Percentiles rank a stretch among this genome's conserved stretches.
These are phyloP conservation scores for Eutrema yunnanense DNA, from an alignment of 345 rosid genomes.

Conservation along the genomic window DNA sequence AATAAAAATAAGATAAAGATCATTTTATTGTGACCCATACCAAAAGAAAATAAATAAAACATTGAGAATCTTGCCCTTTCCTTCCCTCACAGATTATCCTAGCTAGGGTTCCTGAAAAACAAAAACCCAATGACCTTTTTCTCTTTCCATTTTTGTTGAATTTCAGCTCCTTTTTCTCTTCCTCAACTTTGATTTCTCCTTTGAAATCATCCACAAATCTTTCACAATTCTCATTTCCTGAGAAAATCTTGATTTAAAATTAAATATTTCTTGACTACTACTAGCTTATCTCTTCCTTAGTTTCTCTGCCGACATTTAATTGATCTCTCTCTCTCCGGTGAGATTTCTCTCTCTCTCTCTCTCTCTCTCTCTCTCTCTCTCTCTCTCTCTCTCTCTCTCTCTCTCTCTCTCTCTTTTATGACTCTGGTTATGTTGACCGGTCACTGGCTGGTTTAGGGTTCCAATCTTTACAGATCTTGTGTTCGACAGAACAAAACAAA, in stretches of 20 bases:
- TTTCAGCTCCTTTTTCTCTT: not conserved
- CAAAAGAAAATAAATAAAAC: not conserved
- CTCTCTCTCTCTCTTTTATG: not conserved
- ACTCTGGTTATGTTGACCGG: not conserved
- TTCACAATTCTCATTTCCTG: not conserved
- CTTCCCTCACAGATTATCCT: constrained; percentile 17
- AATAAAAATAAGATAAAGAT: not conserved
- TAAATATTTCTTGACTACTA: not conserved
- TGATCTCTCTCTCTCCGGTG: not conserved
- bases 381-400: not conserved
- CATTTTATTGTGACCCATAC: constrained; percentile 12
- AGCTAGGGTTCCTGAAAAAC: constrained; percentile 23
- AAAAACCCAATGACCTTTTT: not conserved
- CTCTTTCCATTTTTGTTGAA: constrained; percentile 22
- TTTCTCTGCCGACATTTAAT: not conserved
- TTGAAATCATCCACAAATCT: not conserved
- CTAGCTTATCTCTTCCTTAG: not conserved
- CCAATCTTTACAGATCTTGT: constrained; percentile 19
- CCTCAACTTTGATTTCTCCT: not conserved
- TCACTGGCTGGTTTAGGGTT: not conserved
- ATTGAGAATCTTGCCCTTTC: constrained; percentile 16
- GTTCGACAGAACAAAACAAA: not conserved
- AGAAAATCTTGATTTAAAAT: not conserved
- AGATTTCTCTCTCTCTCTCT: constrained; percentile 5
- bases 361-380: not conserved